phyloP scores from a whole-genome alignment of 805 yeast genomes.

The Kluyveromyces lactis region DNA sequence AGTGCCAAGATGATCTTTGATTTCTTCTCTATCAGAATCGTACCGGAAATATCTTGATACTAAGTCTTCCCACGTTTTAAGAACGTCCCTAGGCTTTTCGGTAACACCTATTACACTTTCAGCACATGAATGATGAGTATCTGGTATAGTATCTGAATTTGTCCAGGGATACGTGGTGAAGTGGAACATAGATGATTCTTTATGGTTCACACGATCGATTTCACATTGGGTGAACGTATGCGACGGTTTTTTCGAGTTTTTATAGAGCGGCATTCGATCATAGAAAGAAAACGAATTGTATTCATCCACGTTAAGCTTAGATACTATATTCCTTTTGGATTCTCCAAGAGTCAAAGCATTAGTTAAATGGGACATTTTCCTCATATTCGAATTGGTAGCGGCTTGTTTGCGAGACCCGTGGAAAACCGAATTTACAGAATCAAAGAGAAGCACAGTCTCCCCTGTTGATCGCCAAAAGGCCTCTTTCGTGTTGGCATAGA shows the following conservation, averaged over 20 bases:
- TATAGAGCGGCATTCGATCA: slow-evolving; percentile 10
- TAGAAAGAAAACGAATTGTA: slow-evolving; percentile 17
- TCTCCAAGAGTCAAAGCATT: slow-evolving; percentile 18
- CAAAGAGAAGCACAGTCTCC: slow-evolving; percentile 15
- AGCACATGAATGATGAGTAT: slow-evolving; percentile 10
- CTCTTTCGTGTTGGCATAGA: slow-evolving; percentile 25
- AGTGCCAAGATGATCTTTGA: slow-evolving; percentile 40
- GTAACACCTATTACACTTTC: slow-evolving; percentile 14
- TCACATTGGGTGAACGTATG: slow-evolving; percentile 17
- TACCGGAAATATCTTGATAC: slow-evolving; percentile 26
- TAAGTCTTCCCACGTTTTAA: slow-evolving; percentile 25
- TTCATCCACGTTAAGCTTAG: slow-evolving; percentile 11
- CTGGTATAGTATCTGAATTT: slow-evolving; percentile 25
- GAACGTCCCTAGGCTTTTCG: slow-evolving; percentile 24
- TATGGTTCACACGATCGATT: slow-evolving; percentile 11
- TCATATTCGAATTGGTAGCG: background rate
- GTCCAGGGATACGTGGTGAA: slow-evolving; percentile 15
- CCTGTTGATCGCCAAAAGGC: slow-evolving; percentile 26
- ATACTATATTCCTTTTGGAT: slow-evolving; percentile 16
- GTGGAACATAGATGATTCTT: slow-evolving; percentile 4
- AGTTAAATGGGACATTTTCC: slow-evolving; percentile 15
- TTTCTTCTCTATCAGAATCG: slow-evolving; percentile 45
- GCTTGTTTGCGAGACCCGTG: background rate
- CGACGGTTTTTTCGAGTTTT: slow-evolving; percentile 4
- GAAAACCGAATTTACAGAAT: slow-evolving; percentile 17